Evolutionary conservation across 2,329 filamentous ascomycete species (phyloP), one percentile per base, ranked within the genome.

Genomic region (Aspergillus costaricaensis): DNA sequence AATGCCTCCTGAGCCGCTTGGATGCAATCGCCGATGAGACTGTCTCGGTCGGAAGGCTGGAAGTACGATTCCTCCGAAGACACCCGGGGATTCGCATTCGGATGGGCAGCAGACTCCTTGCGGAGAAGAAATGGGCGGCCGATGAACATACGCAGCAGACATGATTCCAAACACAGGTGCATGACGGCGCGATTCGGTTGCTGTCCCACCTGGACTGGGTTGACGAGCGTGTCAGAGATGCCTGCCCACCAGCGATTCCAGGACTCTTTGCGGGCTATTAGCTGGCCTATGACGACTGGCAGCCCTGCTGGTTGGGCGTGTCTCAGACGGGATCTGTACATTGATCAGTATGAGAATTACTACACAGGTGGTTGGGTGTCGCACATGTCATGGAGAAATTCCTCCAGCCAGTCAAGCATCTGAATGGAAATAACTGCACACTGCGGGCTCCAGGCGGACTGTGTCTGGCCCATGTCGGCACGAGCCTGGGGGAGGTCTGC

Each of bases 121-220:
- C 47, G 47, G 32, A 82, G 76, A 39, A 83, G 76, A 58, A 83
- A 83, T 4, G 78, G 77, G 5, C 81, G 76, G 7, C 81, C 81
- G 47, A 80, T 73, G 55, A 81, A 83, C 74, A 83, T 81, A 53
- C 79, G 79, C 12, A 81, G 71, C 39, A 82, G 72, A 61, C 79
- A 80, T 61, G 81, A 80, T 59, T 81, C 80, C 2, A 83, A 72
- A 14, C 74, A 73, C 6, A 73, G 49, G 41, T 70, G 68, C 48
- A 67, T 63, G 4, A 38, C 58, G 0, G 63, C 62, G 4, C 70
- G 69, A 8, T 61, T 30, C 10, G 32, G 32, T 14, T 63, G 59
- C 2, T 55, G 14, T 15, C 54, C 36, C 2, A 27, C 6, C 5
- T 56, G 48, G n/a, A 25, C 15, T 6, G 48, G 38, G 7, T 17